phyloP scores from a whole-genome alignment of 805 yeast genomes.

The Cyberlindnera americana region DNA sequence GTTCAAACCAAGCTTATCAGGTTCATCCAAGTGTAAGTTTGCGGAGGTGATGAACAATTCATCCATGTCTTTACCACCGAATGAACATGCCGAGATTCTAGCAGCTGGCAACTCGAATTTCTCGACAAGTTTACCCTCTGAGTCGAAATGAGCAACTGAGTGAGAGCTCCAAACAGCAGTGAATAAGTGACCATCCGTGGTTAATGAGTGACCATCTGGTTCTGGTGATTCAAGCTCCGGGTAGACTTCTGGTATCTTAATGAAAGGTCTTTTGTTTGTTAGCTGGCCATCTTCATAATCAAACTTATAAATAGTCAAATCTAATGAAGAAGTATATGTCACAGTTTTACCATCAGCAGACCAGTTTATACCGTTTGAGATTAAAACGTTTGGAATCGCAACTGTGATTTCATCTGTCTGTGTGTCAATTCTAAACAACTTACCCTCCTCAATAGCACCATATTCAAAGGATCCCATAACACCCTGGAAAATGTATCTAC shows the following conservation, averaged over 20 bases:
- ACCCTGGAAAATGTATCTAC: slow-evolving; percentile 71
- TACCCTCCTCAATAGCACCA: slow-evolving; percentile 45
- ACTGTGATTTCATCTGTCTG: slow-evolving; percentile 28
- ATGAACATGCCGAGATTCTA: slow-evolving; percentile 61
- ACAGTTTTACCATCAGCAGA: slow-evolving; percentile 35
- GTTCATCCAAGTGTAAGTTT: slow-evolving; percentile 43
- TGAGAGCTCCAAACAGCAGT: slow-evolving; percentile 65
- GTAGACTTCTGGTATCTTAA: slow-evolving; percentile 32
- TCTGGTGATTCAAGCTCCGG: slow-evolving; percentile 42
- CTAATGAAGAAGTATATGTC: slow-evolving; percentile 53
- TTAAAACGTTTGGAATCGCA: slow-evolving; percentile 36
- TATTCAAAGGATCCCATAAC: slow-evolving; percentile 62
- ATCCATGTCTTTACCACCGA: slow-evolving; percentile 57
- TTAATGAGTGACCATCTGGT: slow-evolving; percentile 79
- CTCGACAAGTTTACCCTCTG: slow-evolving; percentile 47
- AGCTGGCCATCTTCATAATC: slow-evolving; percentile 41
- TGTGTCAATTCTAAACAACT: slow-evolving; percentile 41
- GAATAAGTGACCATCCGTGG: slow-evolving; percentile 49
- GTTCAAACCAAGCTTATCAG: slow-evolving; percentile 27
- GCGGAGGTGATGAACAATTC: slow-evolving; percentile 70
- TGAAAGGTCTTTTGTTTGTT: slow-evolving; percentile 36
- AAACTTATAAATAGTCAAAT: slow-evolving; percentile 44
- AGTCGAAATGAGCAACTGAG: slow-evolving; percentile 50
- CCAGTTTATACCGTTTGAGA: slow-evolving; percentile 74
- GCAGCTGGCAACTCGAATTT: slow-evolving; percentile 54